Evolutionary conservation across 306 rosid species (phyloP).

Genomic region (Ormosia emarginata): DNA sequence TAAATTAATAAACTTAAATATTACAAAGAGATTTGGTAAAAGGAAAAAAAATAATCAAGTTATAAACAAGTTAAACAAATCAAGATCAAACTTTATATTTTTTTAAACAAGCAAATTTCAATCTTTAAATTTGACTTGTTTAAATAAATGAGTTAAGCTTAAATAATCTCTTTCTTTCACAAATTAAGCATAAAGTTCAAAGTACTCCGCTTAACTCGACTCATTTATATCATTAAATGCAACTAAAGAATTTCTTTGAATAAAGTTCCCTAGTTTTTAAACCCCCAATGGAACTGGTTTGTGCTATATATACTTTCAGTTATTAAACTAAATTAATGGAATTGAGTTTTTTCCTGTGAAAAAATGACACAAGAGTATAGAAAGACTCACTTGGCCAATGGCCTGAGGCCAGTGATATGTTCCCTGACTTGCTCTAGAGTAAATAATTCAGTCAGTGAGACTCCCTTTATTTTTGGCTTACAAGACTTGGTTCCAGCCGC

Average conservation of each 20-base stretch:
- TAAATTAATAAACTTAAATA: no score
- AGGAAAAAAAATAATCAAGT: no score
- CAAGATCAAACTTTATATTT: no score
- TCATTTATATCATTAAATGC: no score
- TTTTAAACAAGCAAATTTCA: no score
- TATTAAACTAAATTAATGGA: background rate
- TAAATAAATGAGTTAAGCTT: no score
- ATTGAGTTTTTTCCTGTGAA: background rate
- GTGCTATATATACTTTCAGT: background rate
- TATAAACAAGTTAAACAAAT: no score
- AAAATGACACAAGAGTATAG: background rate
- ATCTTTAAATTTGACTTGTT: no score
- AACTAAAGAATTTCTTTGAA: background rate
- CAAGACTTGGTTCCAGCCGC: conserved; percentile 82
- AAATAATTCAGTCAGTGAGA: conserved; percentile 84
- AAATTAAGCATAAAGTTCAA: no score
- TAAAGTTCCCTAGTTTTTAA: background rate
- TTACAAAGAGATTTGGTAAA: no score
- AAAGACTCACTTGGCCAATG: conserved; percentile 81
- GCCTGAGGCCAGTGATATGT: conserved; percentile 84
- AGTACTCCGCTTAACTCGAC: no score
- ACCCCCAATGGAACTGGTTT: conserved; percentile 7
- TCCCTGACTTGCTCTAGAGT: conserved; percentile 93
- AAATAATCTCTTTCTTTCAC: no score
- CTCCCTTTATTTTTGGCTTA: conserved; percentile 94